A percentile compares a stretch with the other conserved stretches of the same genome.
phyloP scores from a whole-genome alignment of 2,329 filamentous ascomycete genomes.

The Hypoxylon sp. region DNA sequence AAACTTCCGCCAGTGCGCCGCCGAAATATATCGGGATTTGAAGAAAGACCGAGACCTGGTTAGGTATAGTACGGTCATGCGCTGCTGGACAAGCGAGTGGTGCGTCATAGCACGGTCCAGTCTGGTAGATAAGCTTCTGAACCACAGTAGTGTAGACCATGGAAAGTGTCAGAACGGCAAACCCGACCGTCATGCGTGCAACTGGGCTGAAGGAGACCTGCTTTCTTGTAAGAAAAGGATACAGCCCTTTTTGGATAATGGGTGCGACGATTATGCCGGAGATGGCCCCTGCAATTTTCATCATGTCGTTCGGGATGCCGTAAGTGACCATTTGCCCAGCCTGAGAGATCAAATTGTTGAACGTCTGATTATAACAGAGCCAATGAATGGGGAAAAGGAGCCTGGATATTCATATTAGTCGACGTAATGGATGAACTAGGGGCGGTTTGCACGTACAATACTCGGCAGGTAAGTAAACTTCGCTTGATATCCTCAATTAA shows the following conservation, averaged over 20 bases:
- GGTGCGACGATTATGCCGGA: constrained; percentile 65
- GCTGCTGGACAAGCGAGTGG: constrained; percentile 55
- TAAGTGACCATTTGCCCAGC: constrained; percentile 64
- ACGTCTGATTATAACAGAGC: constrained; percentile 71
- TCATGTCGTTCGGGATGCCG: constrained; percentile 65
- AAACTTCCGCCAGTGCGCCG: constrained; percentile 60
- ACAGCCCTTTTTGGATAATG: constrained; percentile 61
- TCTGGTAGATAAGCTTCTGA: constrained; percentile 65
- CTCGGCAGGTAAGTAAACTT: constrained; percentile 34
- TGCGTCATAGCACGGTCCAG: constrained; percentile 61
- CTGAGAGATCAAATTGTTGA: constrained; percentile 70
- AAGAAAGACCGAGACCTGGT: constrained; percentile 61
- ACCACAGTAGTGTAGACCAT: constrained; percentile 68
- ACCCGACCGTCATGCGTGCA: constrained; percentile 60
- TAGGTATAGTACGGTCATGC: constrained; percentile 51
- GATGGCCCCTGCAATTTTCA: constrained; percentile 57
- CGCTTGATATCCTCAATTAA: constrained; percentile 39
- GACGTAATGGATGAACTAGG: too few relatives aligned
- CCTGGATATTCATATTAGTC: constrained; percentile 7
- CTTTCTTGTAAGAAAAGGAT: constrained; percentile 61
- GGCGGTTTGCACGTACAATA: constrained; percentile 27
- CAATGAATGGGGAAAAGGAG: constrained; percentile 66
- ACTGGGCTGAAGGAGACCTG: constrained; percentile 65
- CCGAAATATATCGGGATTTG: constrained; percentile 61
- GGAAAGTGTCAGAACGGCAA: constrained; percentile 59